phyloP scores from a whole-genome alignment of 148 eudicot species.

The Pouteria glomerata region DNA sequence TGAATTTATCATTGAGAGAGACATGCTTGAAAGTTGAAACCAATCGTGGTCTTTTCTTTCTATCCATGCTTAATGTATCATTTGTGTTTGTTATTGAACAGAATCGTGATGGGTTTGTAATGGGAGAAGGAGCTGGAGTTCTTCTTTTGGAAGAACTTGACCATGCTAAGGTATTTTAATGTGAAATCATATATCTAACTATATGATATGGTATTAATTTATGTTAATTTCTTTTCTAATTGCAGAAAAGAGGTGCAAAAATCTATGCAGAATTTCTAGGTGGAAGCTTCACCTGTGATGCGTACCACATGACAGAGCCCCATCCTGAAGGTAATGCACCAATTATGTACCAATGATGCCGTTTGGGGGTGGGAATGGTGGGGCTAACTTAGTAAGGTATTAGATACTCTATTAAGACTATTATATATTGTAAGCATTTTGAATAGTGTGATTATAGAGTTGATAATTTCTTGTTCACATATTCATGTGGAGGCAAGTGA shows the following conservation, averaged over 20 bases:
- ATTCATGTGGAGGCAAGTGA: not conserved
- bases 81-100: constrained; percentile 25
- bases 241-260: constrained; percentile 91
- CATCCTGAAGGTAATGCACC: constrained; percentile 72
- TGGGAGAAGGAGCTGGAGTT: constrained; percentile 99
- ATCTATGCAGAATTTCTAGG: constrained; percentile 96
- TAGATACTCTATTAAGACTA: not conserved
- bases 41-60: not conserved
- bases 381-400: too few relatives aligned
- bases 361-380: too few relatives aligned
- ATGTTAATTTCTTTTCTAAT: too few relatives aligned
- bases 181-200: not conserved
- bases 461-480: not conserved
- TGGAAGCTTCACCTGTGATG: constrained; percentile 96
- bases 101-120: constrained; percentile 97
- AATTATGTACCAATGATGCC: not conserved
- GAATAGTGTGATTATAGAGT: not conserved
- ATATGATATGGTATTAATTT: too few relatives aligned
- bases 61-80: not conserved
- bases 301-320: constrained; percentile 98
- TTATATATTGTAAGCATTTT: not conserved
- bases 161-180: constrained; percentile 72
- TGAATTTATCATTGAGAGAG: not conserved
- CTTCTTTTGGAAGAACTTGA: constrained; percentile 91
- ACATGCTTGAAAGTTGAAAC: not conserved